A percentile compares a stretch with the other conserved stretches of the same genome.
phyloP scores from a whole-genome alignment of 202 grass and related monocot genomes.

The Hordeum pubiflorum region DNA sequence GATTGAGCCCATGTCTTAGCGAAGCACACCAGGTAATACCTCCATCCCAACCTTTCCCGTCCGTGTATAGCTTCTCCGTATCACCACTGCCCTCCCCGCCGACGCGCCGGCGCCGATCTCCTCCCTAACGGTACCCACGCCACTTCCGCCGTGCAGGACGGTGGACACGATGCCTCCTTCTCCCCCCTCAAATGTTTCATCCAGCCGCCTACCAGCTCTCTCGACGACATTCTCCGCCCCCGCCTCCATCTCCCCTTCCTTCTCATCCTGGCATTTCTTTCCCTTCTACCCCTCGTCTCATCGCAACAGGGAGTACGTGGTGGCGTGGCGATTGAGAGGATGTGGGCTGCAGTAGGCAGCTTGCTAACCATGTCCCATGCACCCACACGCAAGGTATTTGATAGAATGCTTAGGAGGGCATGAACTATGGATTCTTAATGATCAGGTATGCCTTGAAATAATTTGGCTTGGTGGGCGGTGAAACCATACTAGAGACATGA shows the following conservation, averaged over 20 bases:
- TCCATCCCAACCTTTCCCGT: too few species aligned
- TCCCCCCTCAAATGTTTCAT: too few species aligned
- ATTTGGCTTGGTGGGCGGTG: not conserved
- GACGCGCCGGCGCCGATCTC: too few species aligned
- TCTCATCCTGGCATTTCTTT: not conserved
- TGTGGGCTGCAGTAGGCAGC: too few species aligned
- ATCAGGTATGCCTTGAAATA: not conserved
- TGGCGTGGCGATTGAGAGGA: too few species aligned
- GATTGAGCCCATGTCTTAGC: too few species aligned
- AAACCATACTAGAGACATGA: not conserved
- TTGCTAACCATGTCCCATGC: not conserved
- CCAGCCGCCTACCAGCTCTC: too few species aligned
- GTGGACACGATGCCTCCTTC: not conserved
- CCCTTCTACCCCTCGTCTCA: not conserved
- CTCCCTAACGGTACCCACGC: too few species aligned
- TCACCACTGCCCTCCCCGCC: too few species aligned
- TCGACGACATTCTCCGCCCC: too few species aligned
- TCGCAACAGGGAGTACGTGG: not conserved
- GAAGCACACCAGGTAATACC: too few species aligned
- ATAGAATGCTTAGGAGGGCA: not conserved
- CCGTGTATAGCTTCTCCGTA: too few species aligned
- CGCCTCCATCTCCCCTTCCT: not conserved
- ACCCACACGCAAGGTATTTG: not conserved
- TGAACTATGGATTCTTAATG: not conserved
- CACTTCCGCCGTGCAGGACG: not conserved